These are phyloP conservation scores for Babesia caballi DNA, from an alignment of 169 alveolate genomes.

Conservation along the genomic window DNA sequence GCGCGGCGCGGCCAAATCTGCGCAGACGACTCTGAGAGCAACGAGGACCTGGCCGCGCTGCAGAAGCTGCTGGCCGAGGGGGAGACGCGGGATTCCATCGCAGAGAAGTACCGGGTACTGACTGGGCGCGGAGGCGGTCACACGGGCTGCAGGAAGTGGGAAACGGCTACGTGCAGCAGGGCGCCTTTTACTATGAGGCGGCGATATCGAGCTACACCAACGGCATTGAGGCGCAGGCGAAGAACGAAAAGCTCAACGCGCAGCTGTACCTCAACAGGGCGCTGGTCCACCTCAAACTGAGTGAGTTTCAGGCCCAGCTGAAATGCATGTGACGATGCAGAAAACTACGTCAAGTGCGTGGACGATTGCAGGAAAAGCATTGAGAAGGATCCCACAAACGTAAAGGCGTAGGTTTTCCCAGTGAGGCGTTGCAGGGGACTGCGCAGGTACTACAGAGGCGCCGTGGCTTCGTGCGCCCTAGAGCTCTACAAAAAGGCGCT, in stretches of 20 bases:
- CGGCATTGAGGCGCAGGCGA: conserved; percentile 58
- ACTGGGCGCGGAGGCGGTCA: too few relatives aligned
- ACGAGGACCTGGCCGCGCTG: conserved; percentile 62
- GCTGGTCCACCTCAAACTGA: conserved; percentile 37
- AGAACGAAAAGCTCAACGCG: conserved; percentile 42
- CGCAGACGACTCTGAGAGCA: conserved; percentile 34
- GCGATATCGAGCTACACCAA: conserved; percentile 67
- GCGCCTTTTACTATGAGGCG: conserved; percentile 48
- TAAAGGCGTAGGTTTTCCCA: conserved; percentile 45
- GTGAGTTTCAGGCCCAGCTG: too few relatives aligned
- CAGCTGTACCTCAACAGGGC: conserved; percentile 63
- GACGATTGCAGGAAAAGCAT: conserved; percentile 57
- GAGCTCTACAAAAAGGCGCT: conserved; percentile 58
- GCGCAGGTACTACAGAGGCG: conserved; percentile 61
- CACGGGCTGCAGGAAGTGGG: conserved; percentile 51
- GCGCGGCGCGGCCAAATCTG: neutral
- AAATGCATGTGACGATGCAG: too few relatives aligned
- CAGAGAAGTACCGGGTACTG: conserved; percentile 54
- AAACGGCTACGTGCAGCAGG: conserved; percentile 59
- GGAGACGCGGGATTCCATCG: conserved; percentile 67
- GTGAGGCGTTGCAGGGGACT: neutral
- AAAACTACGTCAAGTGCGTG: conserved; percentile 53
- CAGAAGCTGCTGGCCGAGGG: conserved; percentile 59
- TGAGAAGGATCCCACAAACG: conserved; percentile 17
- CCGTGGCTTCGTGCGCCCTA: conserved; percentile 53